Evolutionary conservation across 2,329 filamentous ascomycete species (phyloP).

Genomic region (Sarocladium strictum): DNA sequence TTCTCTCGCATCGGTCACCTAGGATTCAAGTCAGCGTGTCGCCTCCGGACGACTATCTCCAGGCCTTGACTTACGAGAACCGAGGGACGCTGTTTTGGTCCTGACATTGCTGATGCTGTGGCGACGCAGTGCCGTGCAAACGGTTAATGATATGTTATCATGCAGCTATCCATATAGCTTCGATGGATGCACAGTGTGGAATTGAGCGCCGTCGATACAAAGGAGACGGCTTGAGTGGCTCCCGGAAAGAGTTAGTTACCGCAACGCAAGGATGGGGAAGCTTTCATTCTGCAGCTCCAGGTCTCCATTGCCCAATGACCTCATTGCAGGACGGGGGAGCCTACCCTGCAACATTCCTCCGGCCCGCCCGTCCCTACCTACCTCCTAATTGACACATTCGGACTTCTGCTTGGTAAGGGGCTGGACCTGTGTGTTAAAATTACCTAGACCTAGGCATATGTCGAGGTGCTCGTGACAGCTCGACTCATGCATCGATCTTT

Average conservation of each 20-base stretch:
- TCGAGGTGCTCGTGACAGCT: too few relatives aligned
- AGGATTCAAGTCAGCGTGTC: slow-evolving; percentile 13
- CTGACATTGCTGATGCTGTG: slow-evolving; percentile 28
- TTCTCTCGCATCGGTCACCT: slow-evolving; percentile 35
- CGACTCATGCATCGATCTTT: too few relatives aligned
- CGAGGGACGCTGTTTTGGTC: slow-evolving; percentile 51
- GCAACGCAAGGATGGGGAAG: neutral
- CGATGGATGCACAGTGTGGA: neutral
- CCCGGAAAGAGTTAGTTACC: neutral
- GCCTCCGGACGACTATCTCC: neutral
- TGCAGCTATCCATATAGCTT: neutral
- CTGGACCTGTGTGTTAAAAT: too few relatives aligned
- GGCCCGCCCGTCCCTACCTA: too few relatives aligned
- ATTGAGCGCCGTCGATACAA: neutral
- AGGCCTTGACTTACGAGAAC: slow-evolving; percentile 43
- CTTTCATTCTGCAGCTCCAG: neutral
- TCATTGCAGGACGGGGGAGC: neutral
- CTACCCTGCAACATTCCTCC: neutral
- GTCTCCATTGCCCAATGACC: neutral
- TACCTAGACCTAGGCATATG: too few relatives aligned
- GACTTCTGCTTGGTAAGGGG: too few relatives aligned
- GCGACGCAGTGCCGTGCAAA: neutral
- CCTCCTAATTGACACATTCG: too few relatives aligned
- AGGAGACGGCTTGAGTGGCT: neutral
- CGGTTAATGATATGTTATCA: neutral